Evolutionary conservation across 2,329 filamentous ascomycete genomes (phyloP), one percentile per base, ranked within the genome.

Genomic region (Fusarium sarcochroum): DNA sequence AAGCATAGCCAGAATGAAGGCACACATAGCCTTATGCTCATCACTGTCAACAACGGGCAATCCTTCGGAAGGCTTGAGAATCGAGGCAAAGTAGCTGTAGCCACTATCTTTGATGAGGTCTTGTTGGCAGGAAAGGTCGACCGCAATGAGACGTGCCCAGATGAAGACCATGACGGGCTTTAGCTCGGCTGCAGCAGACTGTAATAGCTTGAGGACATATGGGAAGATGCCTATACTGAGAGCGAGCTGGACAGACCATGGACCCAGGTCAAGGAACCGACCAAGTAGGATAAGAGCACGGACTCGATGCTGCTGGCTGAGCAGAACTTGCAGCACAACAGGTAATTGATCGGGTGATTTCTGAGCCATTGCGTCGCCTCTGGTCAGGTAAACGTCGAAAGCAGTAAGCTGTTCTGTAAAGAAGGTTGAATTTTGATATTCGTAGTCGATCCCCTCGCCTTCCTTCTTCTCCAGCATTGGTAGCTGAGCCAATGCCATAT

Each of bases 91-190:
- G 81, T 99, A 99, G 74, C 93, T 93, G 76, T 97, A 98, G 8
- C 96, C 96, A 74, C 94, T 97, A 76, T 99, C 96, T 80, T 98
- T 98, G 72, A 98, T 89, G 14, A 99, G 84, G 78, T 99, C 96
- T 66, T 91, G 90, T 78, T 99, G 96, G 75, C 96, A 98, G 2
- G 93, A 93, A 62, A 96, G 90, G 76, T 99, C 96, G 7, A 99
- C 96, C 9, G 96, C 96, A 68, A 99, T 88, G 42, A 99, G 93
- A 48, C 96, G 89, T 7, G 96, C 94, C 96, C 96, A 99, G 67
- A 99, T 99, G 79, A 98, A 99, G 7, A 99, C 94, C 96, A 99
- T 98, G 63, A 98, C 94, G 0, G 96, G 95, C 76, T 98, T 98
- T 65, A 99, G 82, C 79, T 99, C 96, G 46, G 93, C 88, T 0